A percentile compares a stretch with the other conserved stretches of the same genome.
Conservation (phyloP, 345 rosid genomes). For the Eucalyptus rudis region DNA sequence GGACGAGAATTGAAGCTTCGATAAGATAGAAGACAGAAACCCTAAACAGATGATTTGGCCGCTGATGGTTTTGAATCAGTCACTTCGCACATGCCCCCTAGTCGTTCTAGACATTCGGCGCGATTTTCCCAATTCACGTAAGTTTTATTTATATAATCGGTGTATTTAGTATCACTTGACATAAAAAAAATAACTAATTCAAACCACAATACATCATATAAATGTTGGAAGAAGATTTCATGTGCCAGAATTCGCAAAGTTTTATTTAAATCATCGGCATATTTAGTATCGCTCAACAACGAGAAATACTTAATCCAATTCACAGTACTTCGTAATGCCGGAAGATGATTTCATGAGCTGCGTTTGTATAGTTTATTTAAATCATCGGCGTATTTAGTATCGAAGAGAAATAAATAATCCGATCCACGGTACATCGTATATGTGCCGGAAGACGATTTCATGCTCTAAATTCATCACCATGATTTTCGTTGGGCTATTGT, state of each 20-base stretch:
- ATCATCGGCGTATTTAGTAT: fast-evolving
- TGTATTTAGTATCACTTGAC: fast-evolving
- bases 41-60: not conserved
- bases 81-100: not conserved
- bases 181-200: no score
- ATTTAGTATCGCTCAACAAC: no score
- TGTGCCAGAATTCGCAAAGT: fast-evolving
- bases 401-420: not conserved
- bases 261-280: no score
- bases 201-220: fast-evolving
- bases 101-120: not conserved
- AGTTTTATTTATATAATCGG: fast-evolving
- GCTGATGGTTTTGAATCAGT: not conserved
- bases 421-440: not conserved
- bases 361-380: not conserved
- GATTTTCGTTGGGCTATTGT: not conserved
- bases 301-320: no score
- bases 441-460: not conserved
- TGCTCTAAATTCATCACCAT: not conserved
- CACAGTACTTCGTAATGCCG: fast-evolving
- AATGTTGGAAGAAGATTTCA: fast-evolving
- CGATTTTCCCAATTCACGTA: fast-evolving
- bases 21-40: not conserved
- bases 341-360: no score
- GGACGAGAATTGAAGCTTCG: not conserved